Base-by-base conservation (phyloP, 768 basidiomycete genomes). In the Sporobolomyces pararoseus region DNA sequence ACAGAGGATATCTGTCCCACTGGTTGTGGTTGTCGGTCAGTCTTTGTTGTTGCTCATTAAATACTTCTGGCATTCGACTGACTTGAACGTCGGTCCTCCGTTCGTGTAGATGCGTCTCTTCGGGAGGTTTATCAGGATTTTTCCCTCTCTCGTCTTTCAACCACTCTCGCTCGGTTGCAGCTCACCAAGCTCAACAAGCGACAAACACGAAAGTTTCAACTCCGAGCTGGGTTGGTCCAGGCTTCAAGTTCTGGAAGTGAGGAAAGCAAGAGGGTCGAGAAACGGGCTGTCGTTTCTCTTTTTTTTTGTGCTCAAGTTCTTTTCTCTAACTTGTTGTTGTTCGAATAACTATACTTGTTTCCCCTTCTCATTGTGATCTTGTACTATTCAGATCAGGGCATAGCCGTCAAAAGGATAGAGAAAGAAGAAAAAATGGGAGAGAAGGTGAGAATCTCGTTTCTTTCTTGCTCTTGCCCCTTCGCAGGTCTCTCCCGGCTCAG, bases 11-110 rank as follows among this genome's bases (percentile, higher is more conserved):
- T 10, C 0, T 72, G 71, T 51, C 71, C 71, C 17, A 68, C 66
- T 1, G 71, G 71, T 21, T 72, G 71, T 51, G 71, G 71, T 19
- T 72, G 71, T 64, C 29, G 34, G 71, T 72, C 29, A 64, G 67
- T 16, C 19, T 4, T 23, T n/a, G n/a, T 17, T 21, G 1, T 34
- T n/a, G 12, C 59, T 47, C n/a, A n/a, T n/a, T n/a, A n/a, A 10
- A 2, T 32, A 42, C 21, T 53, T 23, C 35, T 21, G 34, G 32
- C n/a, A 5, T 42, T n/a, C 23, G 53, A 34, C 39, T 16, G 37
- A 12, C 2, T 1, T 21, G 6, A 17, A 21, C 0, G 23, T 34
- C 25, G 5, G 39, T 35, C 44, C 23, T 27, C 16, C 14, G 7
- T 23, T 3, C 17, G 21, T 14, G 23, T 49, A 70, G 68, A 32